Evolutionary conservation across 495 filamentous ascomycete genomes (phyloP), one percentile per base, ranked within the genome.

Genomic region (Evernia prunastri): DNA sequence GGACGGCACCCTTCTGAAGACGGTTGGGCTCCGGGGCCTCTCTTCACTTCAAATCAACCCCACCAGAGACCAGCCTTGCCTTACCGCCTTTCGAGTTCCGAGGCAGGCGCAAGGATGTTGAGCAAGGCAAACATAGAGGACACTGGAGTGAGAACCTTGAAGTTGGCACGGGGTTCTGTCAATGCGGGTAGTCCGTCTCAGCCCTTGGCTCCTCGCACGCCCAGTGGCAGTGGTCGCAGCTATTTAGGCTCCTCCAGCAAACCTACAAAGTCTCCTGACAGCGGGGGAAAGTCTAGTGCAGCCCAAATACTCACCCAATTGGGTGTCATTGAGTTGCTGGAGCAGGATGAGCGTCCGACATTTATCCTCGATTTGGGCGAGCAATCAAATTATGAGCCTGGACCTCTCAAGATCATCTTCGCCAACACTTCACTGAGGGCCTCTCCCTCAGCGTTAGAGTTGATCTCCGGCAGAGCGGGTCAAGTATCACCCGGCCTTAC

Each of bases 331-430:
- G 87, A 89, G 73, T 72, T 89, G 31, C 70, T 89, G 56, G 87
- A 90, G 57, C 81, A 84, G 58, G 87, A 89, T 66, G 80, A 84
- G 36, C 74, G 87, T 31, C 86, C 86, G 27, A 87, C 85, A 10
- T 89, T 90, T 67, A 79, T 89, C 60, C 73, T 89, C 20, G 87
- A 90, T 64, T 73, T 87, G 12, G 76, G 71, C 37, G 82, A 86
- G 63, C 64, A 75, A 9, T 68, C 70, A n/a, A 84, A 84, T 69
- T 80, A 71, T 65, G 75, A 68, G 36, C 74, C 83, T 5, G 82
- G 79, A 0, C 73, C 78, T 27, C 71, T 89, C 27, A 75, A 79
- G 20, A 75, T 86, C 11, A 53, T 87, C 0, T 89, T 82, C 72
- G 79, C 80, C 3, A 90, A 89, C 67, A 74, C 79, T 29, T 75